A percentile compares a stretch with the other conserved stretches of the same genome.
phyloP scores from a whole-genome alignment of 129 eudicot genomes.

The Glebionis coronaria region DNA sequence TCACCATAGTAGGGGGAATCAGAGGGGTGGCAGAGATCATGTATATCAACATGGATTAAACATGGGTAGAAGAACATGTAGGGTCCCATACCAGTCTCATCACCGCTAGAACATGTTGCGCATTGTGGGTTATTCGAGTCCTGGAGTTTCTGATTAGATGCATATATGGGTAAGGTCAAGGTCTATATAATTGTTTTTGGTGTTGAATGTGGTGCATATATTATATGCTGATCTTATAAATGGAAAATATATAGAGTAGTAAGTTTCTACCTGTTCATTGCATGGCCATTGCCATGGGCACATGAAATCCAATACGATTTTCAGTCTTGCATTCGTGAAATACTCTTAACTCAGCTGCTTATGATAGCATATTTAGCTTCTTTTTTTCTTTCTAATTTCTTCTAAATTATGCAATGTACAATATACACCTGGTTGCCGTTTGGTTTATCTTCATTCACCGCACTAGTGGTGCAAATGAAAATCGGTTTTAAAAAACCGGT shows the following conservation, averaged over 20 bases:
- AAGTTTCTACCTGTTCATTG: too few species aligned
- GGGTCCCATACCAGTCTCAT: neutral
- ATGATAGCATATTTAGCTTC: too few species aligned
- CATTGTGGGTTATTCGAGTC: neutral
- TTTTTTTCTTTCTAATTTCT: too few species aligned
- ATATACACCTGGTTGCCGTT: too few species aligned
- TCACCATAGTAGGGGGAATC: neutral
- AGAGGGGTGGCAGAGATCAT: neutral
- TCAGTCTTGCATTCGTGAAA: too few species aligned
- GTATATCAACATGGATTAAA: neutral
- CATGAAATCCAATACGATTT: too few species aligned
- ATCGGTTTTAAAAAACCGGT: too few species aligned
- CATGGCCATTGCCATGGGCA: too few species aligned
- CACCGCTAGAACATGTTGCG: neutral
- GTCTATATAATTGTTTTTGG: neutral
- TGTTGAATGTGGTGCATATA: neutral
- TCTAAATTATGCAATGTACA: too few species aligned
- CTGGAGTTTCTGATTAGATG: neutral
- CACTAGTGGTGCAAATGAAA: too few species aligned
- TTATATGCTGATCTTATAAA: neutral
- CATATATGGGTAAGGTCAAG: neutral
- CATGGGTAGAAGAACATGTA: neutral
- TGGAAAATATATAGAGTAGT: neutral
- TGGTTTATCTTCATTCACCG: too few species aligned
- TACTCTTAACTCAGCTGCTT: too few species aligned